Conservation (phyloP, 345 rosid genomes). For the Hibiscus syriacus region DNA sequence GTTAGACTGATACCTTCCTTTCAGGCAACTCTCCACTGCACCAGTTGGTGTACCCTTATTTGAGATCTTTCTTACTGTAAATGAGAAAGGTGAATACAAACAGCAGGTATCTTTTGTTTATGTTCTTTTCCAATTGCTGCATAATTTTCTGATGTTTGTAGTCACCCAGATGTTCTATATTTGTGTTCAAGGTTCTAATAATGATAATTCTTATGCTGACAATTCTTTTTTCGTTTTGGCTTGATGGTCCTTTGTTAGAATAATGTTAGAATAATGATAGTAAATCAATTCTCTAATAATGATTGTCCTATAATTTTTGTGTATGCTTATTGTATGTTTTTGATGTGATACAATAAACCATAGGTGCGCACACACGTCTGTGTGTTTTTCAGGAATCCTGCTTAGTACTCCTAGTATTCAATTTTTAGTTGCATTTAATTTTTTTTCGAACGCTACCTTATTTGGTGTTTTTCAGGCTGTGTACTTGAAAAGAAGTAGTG, state of each 20-base stretch:
- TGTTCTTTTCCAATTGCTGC: not conserved
- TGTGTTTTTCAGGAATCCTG: not conserved
- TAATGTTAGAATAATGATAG: not conserved
- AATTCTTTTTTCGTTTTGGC: not conserved
- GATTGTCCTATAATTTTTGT: not conserved
- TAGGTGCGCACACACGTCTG: not conserved
- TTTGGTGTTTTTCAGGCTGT: slow-evolving; percentile 54
- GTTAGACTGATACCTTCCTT: slow-evolving; percentile 17
- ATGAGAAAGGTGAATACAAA: slow-evolving; percentile 65
- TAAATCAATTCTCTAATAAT: not conserved
- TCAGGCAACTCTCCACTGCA: slow-evolving; percentile 78
- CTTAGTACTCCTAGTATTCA: not conserved
- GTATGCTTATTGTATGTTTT: not conserved
- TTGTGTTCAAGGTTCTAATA: not conserved
- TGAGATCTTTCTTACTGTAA: slow-evolving; percentile 67
- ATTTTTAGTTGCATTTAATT: not conserved
- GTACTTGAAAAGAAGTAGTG: slow-evolving; percentile 56
- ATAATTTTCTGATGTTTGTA: not conserved
- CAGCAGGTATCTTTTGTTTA: slow-evolving; percentile 54
- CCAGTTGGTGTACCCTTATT: slow-evolving; percentile 68
- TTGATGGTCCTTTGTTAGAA: not conserved
- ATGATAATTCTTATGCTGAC: not conserved
- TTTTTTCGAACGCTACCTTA: not conserved
- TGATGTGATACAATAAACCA: not conserved
- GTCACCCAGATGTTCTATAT: not conserved